phyloP scores from a whole-genome alignment of 2,329 filamentous ascomycete species.

The Sporothrix inflata region DNA sequence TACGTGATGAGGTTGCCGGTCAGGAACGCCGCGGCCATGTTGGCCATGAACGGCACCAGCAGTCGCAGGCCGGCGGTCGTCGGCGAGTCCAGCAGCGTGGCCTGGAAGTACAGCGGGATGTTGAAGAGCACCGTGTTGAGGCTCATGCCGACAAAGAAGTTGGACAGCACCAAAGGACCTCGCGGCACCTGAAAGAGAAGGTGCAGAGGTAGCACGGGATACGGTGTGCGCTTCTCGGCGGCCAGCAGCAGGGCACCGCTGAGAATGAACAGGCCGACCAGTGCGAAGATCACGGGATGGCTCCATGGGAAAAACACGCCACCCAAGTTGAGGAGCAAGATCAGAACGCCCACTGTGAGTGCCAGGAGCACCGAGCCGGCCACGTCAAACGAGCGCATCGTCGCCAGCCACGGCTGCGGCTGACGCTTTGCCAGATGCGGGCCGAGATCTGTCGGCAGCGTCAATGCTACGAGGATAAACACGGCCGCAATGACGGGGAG shows the following conservation, averaged over 20 bases:
- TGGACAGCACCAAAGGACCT: not conserved
- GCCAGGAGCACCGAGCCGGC: not conserved
- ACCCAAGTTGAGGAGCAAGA: not conserved
- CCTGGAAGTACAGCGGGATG: not conserved
- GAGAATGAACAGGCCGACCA: not conserved
- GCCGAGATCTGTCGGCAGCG: not conserved
- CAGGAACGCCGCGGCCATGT: not conserved
- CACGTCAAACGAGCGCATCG: not conserved
- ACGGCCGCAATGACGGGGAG: not conserved
- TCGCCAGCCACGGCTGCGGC: not conserved
- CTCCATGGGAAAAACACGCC: not conserved
- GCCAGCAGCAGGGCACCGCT: not conserved
- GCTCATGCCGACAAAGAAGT: not conserved
- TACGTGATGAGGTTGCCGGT: not conserved
- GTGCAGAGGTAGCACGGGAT: not conserved
- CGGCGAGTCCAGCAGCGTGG: not conserved
- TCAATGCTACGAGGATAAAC: not conserved
- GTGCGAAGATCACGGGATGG: not conserved
- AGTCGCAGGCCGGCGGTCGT: not conserved
- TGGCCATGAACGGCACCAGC: not conserved
- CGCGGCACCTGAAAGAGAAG: not conserved
- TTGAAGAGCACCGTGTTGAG: slow-evolving; percentile 3
- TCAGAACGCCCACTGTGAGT: not conserved
- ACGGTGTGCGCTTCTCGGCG: not conserved
- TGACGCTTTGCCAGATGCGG: not conserved